These are phyloP conservation scores for Nannochloropsis oceanica DNA, from an alignment of 108 stramenopile species.

Conservation along the genomic window DNA sequence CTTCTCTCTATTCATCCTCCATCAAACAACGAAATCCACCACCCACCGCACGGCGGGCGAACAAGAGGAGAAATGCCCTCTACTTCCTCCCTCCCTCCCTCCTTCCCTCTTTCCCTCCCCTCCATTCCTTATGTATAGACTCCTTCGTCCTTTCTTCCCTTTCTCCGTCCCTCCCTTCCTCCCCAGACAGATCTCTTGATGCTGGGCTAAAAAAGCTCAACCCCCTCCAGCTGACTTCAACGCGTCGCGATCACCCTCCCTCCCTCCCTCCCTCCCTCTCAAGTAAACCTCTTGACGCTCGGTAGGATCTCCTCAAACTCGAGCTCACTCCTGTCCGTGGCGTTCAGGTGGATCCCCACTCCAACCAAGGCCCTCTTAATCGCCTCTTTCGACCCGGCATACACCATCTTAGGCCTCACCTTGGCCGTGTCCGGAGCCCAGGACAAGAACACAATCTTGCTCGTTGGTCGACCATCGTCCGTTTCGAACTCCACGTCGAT, in stretches of 20 bases:
- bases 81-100: no score
- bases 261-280: no score
- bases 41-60: no score
- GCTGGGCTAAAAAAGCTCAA: no score
- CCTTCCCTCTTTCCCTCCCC: no score
- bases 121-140: no score
- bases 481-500: conserved; percentile 74
- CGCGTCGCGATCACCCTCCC: background rate
- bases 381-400: conserved; percentile 79
- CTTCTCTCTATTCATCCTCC: no score
- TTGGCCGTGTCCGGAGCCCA: conserved; percentile 81
- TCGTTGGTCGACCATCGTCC: conserved; percentile 68
- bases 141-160: no score
- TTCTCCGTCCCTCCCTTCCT: no score
- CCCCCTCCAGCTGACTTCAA: background rate
- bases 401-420: conserved; percentile 79
- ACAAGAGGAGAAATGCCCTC: no score
- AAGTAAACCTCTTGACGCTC: background rate
- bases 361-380: conserved; percentile 34
- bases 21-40: no score
- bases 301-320: conserved; percentile 18
- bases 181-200: no score
- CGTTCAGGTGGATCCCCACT: conserved; percentile 24
- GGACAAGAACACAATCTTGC: conserved; percentile 77
- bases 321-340: conserved; percentile 25